Conservation (phyloP, 495 filamentous ascomycete genomes). For the Cercophora sp. region DNA sequence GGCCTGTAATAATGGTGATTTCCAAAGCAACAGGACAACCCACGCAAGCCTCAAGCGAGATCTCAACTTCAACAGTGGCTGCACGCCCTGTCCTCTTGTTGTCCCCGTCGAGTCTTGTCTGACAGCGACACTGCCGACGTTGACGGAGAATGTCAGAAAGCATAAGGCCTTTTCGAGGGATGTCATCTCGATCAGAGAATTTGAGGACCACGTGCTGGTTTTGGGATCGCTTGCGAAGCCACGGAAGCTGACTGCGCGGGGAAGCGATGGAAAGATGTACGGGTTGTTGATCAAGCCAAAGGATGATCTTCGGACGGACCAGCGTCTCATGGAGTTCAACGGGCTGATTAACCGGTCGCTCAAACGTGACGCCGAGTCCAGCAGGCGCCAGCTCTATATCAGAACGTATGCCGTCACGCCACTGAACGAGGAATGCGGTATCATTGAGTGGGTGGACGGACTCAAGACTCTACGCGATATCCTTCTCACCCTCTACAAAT, state of each 20-base stretch:
- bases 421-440: conserved; percentile 93
- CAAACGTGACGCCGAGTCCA: conserved; percentile 84
- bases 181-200: conserved; percentile 52
- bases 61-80: conserved; percentile 78
- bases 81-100: conserved; percentile 76
- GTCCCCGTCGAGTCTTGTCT: conserved; percentile 83
- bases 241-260: conserved; percentile 80
- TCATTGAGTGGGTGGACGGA: conserved; percentile 99
- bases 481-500: conserved; percentile 69
- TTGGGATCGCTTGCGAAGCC: conserved; percentile 88
- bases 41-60: conserved; percentile 66
- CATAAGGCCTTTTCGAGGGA: conserved; percentile 78
- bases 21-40: conserved; percentile 59
- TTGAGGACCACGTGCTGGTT: conserved; percentile 83
- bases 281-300: conserved; percentile 94
- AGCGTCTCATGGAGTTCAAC: conserved; percentile 98
- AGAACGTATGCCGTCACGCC: conserved; percentile 96
- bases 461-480: conserved; percentile 92
- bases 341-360: conserved; percentile 93
- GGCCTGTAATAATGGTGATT: conserved; percentile 74
- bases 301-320: conserved; percentile 94
- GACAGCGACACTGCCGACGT: conserved; percentile 73
- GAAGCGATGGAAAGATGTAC: conserved; percentile 83
- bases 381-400: conserved; percentile 77
- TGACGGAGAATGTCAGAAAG: conserved; percentile 63